A percentile compares a stretch with the other conserved stretches of the same genome.
These are phyloP conservation scores for Epichloe sp. DNA, from an alignment of 2,329 filamentous ascomycete species.

Conservation along the genomic window DNA sequence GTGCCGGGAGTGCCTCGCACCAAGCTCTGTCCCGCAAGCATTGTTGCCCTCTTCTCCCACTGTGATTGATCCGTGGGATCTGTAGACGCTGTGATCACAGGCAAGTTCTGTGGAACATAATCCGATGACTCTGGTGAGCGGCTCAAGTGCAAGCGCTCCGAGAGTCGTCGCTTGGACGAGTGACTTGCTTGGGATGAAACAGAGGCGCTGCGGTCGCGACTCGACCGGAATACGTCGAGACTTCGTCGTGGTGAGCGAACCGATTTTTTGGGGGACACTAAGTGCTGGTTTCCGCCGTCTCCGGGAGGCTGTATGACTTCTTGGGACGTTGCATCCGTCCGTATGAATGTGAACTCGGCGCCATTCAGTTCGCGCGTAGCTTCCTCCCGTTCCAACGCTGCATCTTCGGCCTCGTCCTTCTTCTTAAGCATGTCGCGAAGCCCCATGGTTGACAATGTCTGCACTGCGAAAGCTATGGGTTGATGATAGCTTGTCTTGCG, in stretches of 20 bases:
- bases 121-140: conserved; percentile 48
- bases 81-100: conserved; percentile 47
- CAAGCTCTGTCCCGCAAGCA: conserved; percentile 55
- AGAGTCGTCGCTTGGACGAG: conserved; percentile 38
- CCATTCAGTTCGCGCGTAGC: conserved; percentile 24
- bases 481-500: too few species aligned
- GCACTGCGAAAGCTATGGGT: neutral
- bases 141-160: conserved; percentile 57
- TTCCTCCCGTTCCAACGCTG: conserved; percentile 22
- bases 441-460: conserved; percentile 25
- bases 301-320: conserved; percentile 64
- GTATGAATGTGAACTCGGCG: conserved; percentile 70
- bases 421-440: conserved; percentile 41
- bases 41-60: conserved; percentile 92
- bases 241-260: conserved; percentile 24
- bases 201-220: conserved; percentile 36
- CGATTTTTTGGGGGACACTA: conserved; percentile 15
- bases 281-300: conserved; percentile 17
- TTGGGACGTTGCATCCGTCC: conserved; percentile 68
- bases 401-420: conserved; percentile 31
- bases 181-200: conserved; percentile 27
- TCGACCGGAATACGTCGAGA: conserved; percentile 32
- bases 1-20: conserved; percentile 30
- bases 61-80: conserved; percentile 48
- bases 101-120: conserved; percentile 68